Percentiles rank a stretch among this genome's conserved stretches.
phyloP scores from a whole-genome alignment of 2,329 filamentous ascomycete genomes.

The Scortechinia acanthostroma region DNA sequence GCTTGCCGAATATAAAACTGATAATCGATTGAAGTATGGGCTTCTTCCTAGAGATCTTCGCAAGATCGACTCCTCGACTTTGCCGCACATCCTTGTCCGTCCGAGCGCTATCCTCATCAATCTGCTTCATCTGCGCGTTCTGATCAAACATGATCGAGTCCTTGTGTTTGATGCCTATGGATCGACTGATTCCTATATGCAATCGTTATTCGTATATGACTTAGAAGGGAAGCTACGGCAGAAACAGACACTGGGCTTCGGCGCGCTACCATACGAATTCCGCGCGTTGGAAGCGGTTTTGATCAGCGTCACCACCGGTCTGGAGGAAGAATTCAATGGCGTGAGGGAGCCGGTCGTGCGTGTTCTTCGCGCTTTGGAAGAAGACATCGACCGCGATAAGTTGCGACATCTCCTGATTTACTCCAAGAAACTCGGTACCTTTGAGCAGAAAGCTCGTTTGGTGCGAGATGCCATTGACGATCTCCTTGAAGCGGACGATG shows the following conservation, averaged over 20 bases:
- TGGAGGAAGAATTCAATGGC: slow-evolving; percentile 68
- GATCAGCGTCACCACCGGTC: slow-evolving; percentile 61
- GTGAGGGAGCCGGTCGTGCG: slow-evolving; percentile 65
- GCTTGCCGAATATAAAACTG: slow-evolving; percentile 8
- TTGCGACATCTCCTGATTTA: slow-evolving; percentile 65
- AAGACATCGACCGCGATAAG: slow-evolving; percentile 71
- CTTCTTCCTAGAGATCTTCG: slow-evolving; percentile 87
- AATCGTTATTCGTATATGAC: slow-evolving; percentile 72
- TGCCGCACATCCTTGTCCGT: slow-evolving; percentile 69
- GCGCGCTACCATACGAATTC: slow-evolving; percentile 63
- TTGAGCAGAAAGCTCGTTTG: slow-evolving; percentile 67
- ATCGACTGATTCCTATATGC: slow-evolving; percentile 65
- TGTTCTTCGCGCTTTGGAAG: slow-evolving; percentile 63
- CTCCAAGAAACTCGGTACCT: slow-evolving; percentile 69
- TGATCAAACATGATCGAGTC: slow-evolving; percentile 68
- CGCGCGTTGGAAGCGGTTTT: slow-evolving; percentile 68
- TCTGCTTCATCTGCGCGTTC: slow-evolving; percentile 63
- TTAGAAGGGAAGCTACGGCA: slow-evolving; percentile 65
- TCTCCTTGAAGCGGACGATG: slow-evolving; percentile 67
- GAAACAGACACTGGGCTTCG: slow-evolving; percentile 40
- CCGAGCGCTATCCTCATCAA: slow-evolving; percentile 69
- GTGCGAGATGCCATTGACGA: slow-evolving; percentile 72
- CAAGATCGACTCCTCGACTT: slow-evolving; percentile 90
- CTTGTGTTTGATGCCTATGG: slow-evolving; percentile 71
- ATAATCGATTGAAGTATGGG: slow-evolving; percentile 57